Conservation (phyloP, 2,329 filamentous ascomycete genomes). For the Stylonectria norvegica region DNA sequence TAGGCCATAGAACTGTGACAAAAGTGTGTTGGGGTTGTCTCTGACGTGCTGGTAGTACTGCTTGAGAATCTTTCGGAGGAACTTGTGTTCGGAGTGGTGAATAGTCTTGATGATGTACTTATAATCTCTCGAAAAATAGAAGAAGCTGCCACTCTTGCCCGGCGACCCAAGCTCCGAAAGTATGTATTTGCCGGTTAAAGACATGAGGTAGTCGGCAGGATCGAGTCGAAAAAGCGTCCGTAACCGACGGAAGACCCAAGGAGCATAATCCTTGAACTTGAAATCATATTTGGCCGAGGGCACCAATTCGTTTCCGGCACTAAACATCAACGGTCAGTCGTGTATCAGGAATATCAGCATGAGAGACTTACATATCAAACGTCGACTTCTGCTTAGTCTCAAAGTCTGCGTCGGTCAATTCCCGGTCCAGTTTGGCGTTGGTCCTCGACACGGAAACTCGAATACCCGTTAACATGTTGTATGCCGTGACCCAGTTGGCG, state of each 20-base stretch:
- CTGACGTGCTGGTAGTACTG: constrained; percentile 93
- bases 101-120: constrained; percentile 99
- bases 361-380: constrained; percentile 80
- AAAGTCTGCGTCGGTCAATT: constrained; percentile 88
- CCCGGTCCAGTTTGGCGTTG: constrained; percentile 92
- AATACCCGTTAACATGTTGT: constrained; percentile 99
- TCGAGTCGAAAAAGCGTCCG: constrained; percentile 85
- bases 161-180: constrained; percentile 94
- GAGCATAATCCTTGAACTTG: constrained; percentile 99
- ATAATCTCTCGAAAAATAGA: constrained; percentile 99
- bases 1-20: constrained; percentile 96
- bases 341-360: background rate
- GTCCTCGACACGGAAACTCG: constrained; percentile 94
- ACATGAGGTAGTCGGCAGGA: constrained; percentile 97
- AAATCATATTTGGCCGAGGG: constrained; percentile 99
- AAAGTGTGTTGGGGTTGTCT: constrained; percentile 90
- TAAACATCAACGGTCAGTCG: constrained; percentile 34
- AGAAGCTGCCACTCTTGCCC: constrained; percentile 98
- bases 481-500: constrained; percentile 95
- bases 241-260: constrained; percentile 95
- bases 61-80: constrained; percentile 75
- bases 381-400: constrained; percentile 94
- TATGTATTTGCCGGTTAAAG: constrained; percentile 96
- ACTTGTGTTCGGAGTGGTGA: constrained; percentile 90
- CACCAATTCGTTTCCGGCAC: constrained; percentile 93